Evolutionary conservation across 2,329 filamentous ascomycete species (phyloP).

Genomic region (Daldinia eschscholtzii): DNA sequence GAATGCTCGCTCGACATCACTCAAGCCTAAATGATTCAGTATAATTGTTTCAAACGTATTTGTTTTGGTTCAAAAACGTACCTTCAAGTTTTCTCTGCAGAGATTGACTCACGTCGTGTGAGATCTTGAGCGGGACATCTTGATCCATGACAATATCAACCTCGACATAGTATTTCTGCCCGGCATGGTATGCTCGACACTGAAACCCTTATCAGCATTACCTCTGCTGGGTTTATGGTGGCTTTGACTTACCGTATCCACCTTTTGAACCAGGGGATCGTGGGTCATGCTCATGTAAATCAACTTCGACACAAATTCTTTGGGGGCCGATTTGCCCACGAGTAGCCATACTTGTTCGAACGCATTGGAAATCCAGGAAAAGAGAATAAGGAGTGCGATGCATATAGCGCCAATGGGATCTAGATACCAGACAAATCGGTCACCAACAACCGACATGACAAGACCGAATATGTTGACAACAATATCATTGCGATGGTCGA

Average conservation of each 20-base stretch:
- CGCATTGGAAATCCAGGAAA: slow-evolving; percentile 71
- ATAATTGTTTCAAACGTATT: not conserved
- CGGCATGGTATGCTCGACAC: slow-evolving; percentile 71
- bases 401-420: slow-evolving; percentile 71
- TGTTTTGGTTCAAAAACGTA: slow-evolving; percentile 14
- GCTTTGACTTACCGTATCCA: slow-evolving; percentile 62
- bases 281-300: slow-evolving; percentile 69
- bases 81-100: slow-evolving; percentile 73
- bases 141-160: slow-evolving; percentile 72
- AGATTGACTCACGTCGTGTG: slow-evolving; percentile 71
- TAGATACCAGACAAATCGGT: slow-evolving; percentile 69
- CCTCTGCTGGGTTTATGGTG: not conserved
- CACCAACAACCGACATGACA: slow-evolving; percentile 67
- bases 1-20: slow-evolving; percentile 59
- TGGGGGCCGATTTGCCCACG: slow-evolving; percentile 71
- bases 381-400: slow-evolving; percentile 71
- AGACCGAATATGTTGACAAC: slow-evolving; percentile 67
- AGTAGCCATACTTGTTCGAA: slow-evolving; percentile 73
- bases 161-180: slow-evolving; percentile 72
- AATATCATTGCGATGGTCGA: slow-evolving; percentile 70
- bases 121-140: slow-evolving; percentile 65
- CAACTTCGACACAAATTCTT: slow-evolving; percentile 67
- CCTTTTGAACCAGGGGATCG: slow-evolving; percentile 66
- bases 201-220: slow-evolving; percentile 35
- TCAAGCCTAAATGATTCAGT: slow-evolving; percentile 36